These are phyloP conservation scores for Anacardium occidentale DNA, from an alignment of 345 rosid genomes.

Conservation along the genomic window DNA sequence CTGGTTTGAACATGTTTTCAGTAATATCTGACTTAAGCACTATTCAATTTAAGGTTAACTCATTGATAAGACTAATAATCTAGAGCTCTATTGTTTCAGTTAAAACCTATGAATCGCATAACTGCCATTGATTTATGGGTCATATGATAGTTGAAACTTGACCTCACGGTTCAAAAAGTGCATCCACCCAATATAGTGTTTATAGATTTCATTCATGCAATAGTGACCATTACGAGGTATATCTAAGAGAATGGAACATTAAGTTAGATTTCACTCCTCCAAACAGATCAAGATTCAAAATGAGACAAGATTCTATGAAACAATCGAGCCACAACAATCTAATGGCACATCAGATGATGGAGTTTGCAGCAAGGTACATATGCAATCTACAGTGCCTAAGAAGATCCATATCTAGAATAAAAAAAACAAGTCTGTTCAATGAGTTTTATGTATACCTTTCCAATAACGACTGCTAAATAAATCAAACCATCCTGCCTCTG, in stretches of 20 bases:
- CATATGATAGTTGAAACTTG: neutral
- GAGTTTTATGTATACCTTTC: slow-evolving; percentile 62
- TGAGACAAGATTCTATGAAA: neutral
- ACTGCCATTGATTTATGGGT: neutral
- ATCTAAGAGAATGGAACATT: neutral
- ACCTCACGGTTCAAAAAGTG: neutral
- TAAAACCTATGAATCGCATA: neutral
- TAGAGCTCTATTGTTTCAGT: neutral
- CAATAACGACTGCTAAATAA: slow-evolving; percentile 85
- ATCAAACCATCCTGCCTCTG: slow-evolving; percentile 98
- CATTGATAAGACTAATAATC: neutral
- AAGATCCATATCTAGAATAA: neutral
- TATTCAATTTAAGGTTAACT: neutral
- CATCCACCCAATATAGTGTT: neutral
- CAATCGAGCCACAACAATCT: neutral
- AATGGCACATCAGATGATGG: neutral
- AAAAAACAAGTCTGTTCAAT: slow-evolving; percentile 1
- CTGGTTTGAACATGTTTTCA: neutral
- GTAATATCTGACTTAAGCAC: neutral
- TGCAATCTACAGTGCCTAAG: neutral
- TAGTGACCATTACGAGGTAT: neutral
- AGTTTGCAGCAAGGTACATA: neutral
- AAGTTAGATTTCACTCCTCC: neutral
- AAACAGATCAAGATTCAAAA: neutral
- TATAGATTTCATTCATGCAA: neutral